phyloP scores from a whole-genome alignment of 768 basidiomycete species.

The Mycena leptocephala region DNA sequence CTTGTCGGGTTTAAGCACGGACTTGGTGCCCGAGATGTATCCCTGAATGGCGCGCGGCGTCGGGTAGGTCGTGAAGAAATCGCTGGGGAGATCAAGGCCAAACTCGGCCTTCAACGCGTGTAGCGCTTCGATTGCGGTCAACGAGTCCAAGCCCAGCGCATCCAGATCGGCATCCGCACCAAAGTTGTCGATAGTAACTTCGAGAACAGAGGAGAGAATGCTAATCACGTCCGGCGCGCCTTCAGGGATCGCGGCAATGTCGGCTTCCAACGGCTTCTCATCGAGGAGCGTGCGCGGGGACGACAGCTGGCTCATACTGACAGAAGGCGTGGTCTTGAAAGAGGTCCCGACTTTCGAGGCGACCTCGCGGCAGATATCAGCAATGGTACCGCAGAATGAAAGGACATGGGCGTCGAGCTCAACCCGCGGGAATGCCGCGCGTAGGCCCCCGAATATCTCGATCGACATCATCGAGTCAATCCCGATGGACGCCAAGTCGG shows the following conservation, averaged over 20 bases:
- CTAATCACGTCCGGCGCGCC: constrained; percentile 49
- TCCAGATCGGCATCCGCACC: constrained; percentile 63
- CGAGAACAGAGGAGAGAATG: constrained; percentile 66
- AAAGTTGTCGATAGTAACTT: constrained; percentile 56
- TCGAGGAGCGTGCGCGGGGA: constrained; percentile 63
- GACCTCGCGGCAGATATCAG: constrained; percentile 53
- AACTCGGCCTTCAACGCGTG: constrained; percentile 62
- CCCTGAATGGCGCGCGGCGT: constrained; percentile 56
- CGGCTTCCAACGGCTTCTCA: constrained; percentile 43
- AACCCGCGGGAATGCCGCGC: constrained; percentile 49
- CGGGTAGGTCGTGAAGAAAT: constrained; percentile 58
- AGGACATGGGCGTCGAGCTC: constrained; percentile 51
- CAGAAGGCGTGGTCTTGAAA: background rate
- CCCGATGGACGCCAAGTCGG: constrained; percentile 64
- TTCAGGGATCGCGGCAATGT: constrained; percentile 33
- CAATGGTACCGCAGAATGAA: constrained; percentile 52
- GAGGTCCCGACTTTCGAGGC: constrained; percentile 25
- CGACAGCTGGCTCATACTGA: constrained; percentile 30
- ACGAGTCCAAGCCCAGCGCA: constrained; percentile 74
- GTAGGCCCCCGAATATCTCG: constrained; percentile 63
- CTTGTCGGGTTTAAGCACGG: background rate
- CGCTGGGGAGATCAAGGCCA: constrained; percentile 58
- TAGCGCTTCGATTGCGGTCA: constrained; percentile 75
- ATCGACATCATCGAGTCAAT: constrained; percentile 78
- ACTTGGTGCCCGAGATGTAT: constrained; percentile 39